Base-by-base conservation (phyloP, 1,139 yeast species). In the Candida freyschussii region DNA sequence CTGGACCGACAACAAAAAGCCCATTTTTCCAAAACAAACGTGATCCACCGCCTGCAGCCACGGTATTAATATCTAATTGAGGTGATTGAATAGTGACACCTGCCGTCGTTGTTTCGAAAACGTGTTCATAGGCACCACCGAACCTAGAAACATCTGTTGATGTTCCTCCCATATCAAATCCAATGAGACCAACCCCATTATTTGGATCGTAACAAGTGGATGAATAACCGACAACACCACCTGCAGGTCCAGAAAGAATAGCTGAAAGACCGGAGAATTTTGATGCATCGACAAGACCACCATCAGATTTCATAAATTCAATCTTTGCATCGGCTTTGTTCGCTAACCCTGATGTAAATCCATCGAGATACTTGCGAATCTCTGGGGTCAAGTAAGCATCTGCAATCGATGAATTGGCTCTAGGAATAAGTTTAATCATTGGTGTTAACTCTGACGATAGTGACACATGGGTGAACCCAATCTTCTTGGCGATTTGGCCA, bases 321-420 rank as follows among this genome's bases (percentile, higher is more conserved):
- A 68, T 62, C 34, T 48, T 54, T 7, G 64, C 56, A 13, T 47
- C 34, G 6, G 40, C 29, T 12, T 47, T 54, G 2, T 75, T 75
- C 27, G 59, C 60, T 44, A 82, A 65, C 2, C 91, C 91, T 4
- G 65, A 52, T 30, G 77, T 72, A 48, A 83, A 79, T 13, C 77
- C 72, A 21, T 65, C 56, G 26, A 82, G 62, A 52, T 82, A 82
- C 21, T 72, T 65, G 38, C 72, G 65, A 30, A 82, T 77, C 30
- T 77, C 81, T 2, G 93, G 93, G 3, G 89, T 79, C 39, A 83
- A 58, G 51, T 82, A 82, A 1, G 91, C 85, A 57, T 83, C 91
- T 1, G 84, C 86, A 13, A 77, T 73, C 4, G 85, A 69, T 12
- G 87, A 78, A 44, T 79, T 79, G 1, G 86, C 83, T 39, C 93